Conservation (phyloP, 1,284 basidiomycete genomes). For the Polyporus tsugae region DNA sequence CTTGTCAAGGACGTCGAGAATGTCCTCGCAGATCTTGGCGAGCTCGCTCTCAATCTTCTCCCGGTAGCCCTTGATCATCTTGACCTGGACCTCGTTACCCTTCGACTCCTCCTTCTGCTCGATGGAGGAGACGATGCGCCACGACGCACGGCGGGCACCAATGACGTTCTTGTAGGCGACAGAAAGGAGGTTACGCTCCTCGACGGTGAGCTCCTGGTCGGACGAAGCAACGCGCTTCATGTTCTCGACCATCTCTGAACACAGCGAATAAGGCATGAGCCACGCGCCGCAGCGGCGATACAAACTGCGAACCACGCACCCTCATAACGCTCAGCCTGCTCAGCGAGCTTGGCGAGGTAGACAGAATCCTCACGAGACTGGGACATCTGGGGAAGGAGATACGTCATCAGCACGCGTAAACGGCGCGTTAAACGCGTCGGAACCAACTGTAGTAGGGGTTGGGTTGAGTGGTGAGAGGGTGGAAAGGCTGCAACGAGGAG, state of each 20-base stretch:
- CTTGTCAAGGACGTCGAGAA: constrained; percentile 98
- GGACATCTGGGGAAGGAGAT: constrained; percentile 64
- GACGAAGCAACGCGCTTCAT: constrained; percentile 98
- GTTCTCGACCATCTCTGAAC: constrained; percentile 96
- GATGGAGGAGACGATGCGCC: constrained; percentile 99
- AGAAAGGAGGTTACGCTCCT: constrained; percentile 98
- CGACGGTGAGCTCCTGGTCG: constrained; percentile 98
- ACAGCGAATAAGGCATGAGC: constrained; percentile 31
- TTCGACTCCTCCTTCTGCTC: constrained; percentile 99
- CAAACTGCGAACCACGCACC: constrained; percentile 59
- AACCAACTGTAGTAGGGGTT: constrained; percentile 46
- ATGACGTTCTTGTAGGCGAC: constrained; percentile 99
- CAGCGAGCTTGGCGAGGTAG: constrained; percentile 99
- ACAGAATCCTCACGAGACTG: constrained; percentile 95
- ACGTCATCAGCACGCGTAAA: constrained; percentile 38
- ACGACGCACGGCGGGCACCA: constrained; percentile 98
- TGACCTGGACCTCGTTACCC: constrained; percentile 97
- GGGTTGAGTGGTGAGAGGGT: constrained; percentile 32
- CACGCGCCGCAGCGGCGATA: constrained; percentile 23
- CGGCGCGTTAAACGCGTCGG: constrained; percentile 39
- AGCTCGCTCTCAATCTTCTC: constrained; percentile 99
- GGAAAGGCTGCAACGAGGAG: constrained; percentile 32
- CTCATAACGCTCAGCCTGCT: constrained; percentile 99
- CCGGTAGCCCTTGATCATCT: constrained; percentile 99
- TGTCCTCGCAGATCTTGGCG: constrained; percentile 99